These are phyloP conservation scores for Diaporthe sp. DNA, from an alignment of 2,329 filamentous ascomycete species.

Conservation along the genomic window DNA sequence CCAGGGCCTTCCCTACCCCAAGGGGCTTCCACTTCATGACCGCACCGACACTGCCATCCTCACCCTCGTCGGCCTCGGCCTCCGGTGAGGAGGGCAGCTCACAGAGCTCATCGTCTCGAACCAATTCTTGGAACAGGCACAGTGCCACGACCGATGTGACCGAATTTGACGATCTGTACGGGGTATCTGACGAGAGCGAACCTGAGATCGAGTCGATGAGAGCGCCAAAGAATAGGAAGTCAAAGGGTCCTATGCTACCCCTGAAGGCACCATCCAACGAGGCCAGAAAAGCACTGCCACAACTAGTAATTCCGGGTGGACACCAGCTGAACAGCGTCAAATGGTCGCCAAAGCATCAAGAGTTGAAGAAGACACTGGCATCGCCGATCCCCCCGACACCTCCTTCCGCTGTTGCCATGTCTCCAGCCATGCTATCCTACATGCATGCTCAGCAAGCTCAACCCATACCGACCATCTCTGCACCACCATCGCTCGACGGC, in stretches of 20 bases:
- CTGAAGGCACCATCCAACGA: slow-evolving; percentile 50
- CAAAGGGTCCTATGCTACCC: slow-evolving; percentile 48
- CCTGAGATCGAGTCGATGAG: slow-evolving; percentile 58
- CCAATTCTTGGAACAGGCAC: slow-evolving; percentile 73
- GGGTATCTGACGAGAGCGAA: slow-evolving; percentile 81
- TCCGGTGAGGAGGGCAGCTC: slow-evolving; percentile 53
- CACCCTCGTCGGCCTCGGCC: slow-evolving; percentile 67
- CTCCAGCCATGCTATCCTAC: slow-evolving; percentile 79
- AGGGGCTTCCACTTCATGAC: slow-evolving; percentile 75
- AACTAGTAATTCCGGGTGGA: slow-evolving; percentile 64
- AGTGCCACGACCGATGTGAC: slow-evolving; percentile 75
- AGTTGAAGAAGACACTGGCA: slow-evolving; percentile 62
- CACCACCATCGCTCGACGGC: slow-evolving; percentile 90
- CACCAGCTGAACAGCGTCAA: slow-evolving; percentile 13
- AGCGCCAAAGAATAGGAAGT: slow-evolving; percentile 48
- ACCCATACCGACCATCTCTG: slow-evolving; percentile 80
- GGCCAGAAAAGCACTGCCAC: slow-evolving; percentile 57
- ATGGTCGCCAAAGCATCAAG: slow-evolving; percentile 34
- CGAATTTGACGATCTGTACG: slow-evolving; percentile 90
- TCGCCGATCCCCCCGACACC: slow-evolving; percentile 75
- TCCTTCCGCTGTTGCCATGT: slow-evolving; percentile 79
- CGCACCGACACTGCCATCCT: slow-evolving; percentile 73
- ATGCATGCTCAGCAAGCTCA: slow-evolving; percentile 74
- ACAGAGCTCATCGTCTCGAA: slow-evolving; percentile 65
- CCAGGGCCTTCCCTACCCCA: slow-evolving; percentile 79